A percentile compares a stretch with the other conserved stretches of the same genome.
phyloP scores from a whole-genome alignment of 1,284 basidiomycete species.

The Albatrellus sp. region DNA sequence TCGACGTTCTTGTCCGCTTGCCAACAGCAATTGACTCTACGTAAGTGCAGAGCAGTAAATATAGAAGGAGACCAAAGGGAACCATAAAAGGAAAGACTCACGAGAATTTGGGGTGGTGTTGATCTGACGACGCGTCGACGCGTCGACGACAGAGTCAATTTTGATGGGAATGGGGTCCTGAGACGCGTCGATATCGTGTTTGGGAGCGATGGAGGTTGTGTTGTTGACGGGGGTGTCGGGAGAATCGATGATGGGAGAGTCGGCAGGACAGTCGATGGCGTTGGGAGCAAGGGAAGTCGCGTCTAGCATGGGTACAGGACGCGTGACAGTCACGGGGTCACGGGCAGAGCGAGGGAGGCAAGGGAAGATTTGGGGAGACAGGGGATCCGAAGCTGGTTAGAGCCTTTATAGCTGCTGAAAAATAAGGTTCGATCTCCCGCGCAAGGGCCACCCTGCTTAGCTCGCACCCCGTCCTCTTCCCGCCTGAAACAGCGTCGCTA shows the following conservation, averaged over 20 bases:
- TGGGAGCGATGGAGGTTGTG: slow-evolving; percentile 33
- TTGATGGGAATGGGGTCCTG: slow-evolving; percentile 44
- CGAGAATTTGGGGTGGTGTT: slow-evolving; percentile 36
- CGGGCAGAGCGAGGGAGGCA: slow-evolving; percentile 17
- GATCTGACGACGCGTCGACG: slow-evolving; percentile 32
- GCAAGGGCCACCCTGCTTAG: slow-evolving; percentile 38
- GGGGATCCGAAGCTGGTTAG: slow-evolving; percentile 53
- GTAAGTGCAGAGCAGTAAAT: slow-evolving; percentile 10
- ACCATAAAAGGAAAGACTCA: slow-evolving; percentile 17
- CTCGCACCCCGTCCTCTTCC: slow-evolving; percentile 11
- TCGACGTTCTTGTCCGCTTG: slow-evolving; percentile 32
- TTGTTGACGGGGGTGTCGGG: slow-evolving; percentile 48
- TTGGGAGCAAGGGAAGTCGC: slow-evolving; percentile 26
- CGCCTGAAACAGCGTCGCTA: neutral
- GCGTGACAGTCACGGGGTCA: slow-evolving; percentile 29
- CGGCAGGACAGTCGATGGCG: slow-evolving; percentile 20
- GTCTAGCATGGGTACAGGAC: slow-evolving; percentile 33
- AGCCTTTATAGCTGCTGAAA: slow-evolving; percentile 67
- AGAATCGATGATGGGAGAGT: slow-evolving; percentile 34
- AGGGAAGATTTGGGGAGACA: slow-evolving; percentile 58
- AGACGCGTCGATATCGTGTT: slow-evolving; percentile 45
- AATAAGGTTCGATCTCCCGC: slow-evolving; percentile 73
- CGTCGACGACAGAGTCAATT: slow-evolving; percentile 20
- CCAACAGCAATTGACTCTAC: slow-evolving; percentile 33
- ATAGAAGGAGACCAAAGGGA: slow-evolving; percentile 12